Base-by-base conservation (phyloP, 768 basidiomycete species). In the Suillus discolor region DNA sequence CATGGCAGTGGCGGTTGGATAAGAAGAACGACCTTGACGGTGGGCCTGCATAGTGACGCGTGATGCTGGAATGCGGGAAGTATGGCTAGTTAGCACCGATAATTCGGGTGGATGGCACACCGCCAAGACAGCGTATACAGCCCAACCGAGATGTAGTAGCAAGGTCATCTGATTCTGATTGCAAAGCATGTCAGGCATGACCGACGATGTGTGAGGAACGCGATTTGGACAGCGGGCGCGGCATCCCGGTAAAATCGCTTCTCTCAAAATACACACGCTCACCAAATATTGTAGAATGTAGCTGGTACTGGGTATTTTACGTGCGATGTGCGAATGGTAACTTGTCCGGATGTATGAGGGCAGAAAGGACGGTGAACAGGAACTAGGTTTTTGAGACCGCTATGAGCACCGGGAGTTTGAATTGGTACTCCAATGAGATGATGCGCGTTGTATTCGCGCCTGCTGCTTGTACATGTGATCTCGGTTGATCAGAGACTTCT, bases 401-500 rank as follows among this genome's bases (percentile, higher is more conserved):
- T 28, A 51, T 28, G 25, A 28, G 28, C 25, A 25, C 47, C 47
- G 12, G 5, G 47, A 49, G 45, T 25, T 51, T 25, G 23, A 51
- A 51, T 7, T 16, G 15, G 7, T 8, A 25, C 49, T 13, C 47
- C 12, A 15, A 51, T 3, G 15, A 25, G 25, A 49, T 6, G 23
- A 23, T 23, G 23, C 6, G 13, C 15, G 6, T 41, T 53, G 16
- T 5, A 28, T 18, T 53, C 4, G 25, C 25, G 16, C 16, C 11
- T 25, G 49, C 23, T 51, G 49, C 49, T 25, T 51, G 49, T 16
- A 3, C 6, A 23, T 23, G 23, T 23, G 49, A 51, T 25, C 12
- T 23, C 47, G n/a, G 66, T 79, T 23, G 15, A 25, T 51, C 8
- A 18, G 51, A 53, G 28, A 53, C 16, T 53, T 15, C 49, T 12